phyloP scores from a whole-genome alignment of 495 filamentous ascomycete genomes.

The Lasiosphaeria hispida region DNA sequence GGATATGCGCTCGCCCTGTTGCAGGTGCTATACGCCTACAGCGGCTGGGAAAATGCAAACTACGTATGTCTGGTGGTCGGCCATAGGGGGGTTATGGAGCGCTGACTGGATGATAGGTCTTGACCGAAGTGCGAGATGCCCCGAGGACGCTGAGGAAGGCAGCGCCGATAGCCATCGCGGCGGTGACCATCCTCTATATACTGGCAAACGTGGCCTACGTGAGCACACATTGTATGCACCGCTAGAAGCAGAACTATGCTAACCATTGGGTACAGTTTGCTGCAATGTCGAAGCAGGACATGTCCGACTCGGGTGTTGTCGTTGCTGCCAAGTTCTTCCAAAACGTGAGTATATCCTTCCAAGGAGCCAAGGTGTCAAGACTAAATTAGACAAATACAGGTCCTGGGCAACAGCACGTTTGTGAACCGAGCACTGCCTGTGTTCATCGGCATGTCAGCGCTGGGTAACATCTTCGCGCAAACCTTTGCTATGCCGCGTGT shows the following conservation, averaged over 20 bases:
- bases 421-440: constrained; percentile 52
- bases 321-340: constrained; percentile 60
- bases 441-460: constrained; percentile 61
- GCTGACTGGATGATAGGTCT: constrained; percentile 12
- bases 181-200: constrained; percentile 59
- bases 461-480: constrained; percentile 64
- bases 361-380: neutral
- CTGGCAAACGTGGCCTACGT: constrained; percentile 55
- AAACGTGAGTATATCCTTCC: constrained; percentile 40
- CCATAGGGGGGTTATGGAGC: neutral
- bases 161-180: constrained; percentile 54
- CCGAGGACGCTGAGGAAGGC: constrained; percentile 56
- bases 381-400: neutral
- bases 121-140: constrained; percentile 59
- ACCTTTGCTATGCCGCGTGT: constrained; percentile 61
- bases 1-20: constrained; percentile 57
- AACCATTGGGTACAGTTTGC: constrained; percentile 47
- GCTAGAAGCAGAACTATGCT: constrained; percentile 22
- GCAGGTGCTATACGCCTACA: constrained; percentile 61
- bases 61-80: constrained; percentile 35
- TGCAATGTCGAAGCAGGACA: constrained; percentile 55
- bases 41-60: constrained; percentile 60
- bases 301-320: constrained; percentile 50
- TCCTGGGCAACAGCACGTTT: constrained; percentile 43
- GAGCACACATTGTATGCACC: constrained; percentile 6